Evolutionary conservation across 2,329 filamentous ascomycete genomes (phyloP).

Genomic region (Pezicula carpinea): DNA sequence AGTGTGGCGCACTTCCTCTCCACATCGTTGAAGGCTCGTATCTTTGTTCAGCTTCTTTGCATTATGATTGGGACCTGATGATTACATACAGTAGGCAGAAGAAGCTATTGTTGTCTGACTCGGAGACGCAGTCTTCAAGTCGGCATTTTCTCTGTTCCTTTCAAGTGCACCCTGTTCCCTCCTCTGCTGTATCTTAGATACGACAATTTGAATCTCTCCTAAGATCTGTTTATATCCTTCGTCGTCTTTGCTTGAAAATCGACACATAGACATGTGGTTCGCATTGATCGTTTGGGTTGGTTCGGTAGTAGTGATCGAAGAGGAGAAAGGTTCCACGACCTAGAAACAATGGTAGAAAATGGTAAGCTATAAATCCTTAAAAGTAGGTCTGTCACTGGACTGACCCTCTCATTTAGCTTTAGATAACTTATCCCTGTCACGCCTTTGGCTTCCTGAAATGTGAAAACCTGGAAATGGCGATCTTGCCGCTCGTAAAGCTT

Average conservation of each 20-base stretch:
- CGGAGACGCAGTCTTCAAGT: neutral
- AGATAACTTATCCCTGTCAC: slow-evolving; percentile 8
- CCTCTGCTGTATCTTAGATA: slow-evolving; percentile 4
- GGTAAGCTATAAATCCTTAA: neutral
- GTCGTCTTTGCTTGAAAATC: slow-evolving; percentile 17
- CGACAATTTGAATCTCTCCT: slow-evolving; percentile 19
- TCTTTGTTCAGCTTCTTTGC: slow-evolving; percentile 4
- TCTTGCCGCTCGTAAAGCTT: slow-evolving; percentile 9
- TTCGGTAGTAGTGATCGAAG: slow-evolving; percentile 14
- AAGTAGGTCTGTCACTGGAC: neutral
- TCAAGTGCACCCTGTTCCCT: neutral
- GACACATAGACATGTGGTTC: slow-evolving; percentile 24
- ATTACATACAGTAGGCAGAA: slow-evolving; percentile 13
- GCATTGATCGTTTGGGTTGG: slow-evolving; percentile 18
- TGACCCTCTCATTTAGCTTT: slow-evolving; percentile 10
- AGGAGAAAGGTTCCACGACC: slow-evolving; percentile 26
- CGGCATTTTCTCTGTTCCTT: neutral
- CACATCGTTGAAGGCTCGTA: slow-evolving; percentile 27
- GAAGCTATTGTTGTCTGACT: slow-evolving; percentile 7
- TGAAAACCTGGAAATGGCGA: slow-evolving; percentile 11
- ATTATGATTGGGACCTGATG: neutral
- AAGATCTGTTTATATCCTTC: slow-evolving; percentile 16
- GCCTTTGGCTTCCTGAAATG: slow-evolving; percentile 19
- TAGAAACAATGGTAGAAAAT: slow-evolving; percentile 12
- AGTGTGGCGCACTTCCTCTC: slow-evolving; percentile 31